These are phyloP conservation scores for Dryas drummondii DNA, from an alignment of 306 rosid genomes.

Conservation along the genomic window DNA sequence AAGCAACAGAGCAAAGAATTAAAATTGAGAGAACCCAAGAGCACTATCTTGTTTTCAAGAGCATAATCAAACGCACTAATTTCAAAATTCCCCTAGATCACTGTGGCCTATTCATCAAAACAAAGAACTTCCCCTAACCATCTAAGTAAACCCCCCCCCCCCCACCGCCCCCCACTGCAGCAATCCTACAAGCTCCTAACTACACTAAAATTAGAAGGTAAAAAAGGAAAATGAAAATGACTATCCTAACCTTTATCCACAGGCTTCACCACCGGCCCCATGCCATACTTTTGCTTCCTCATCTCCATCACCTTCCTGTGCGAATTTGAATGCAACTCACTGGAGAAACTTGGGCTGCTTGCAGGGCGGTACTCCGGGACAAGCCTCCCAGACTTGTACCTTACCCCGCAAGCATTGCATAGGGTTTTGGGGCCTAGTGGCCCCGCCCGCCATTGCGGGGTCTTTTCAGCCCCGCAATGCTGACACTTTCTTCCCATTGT, in stretches of 20 bases:
- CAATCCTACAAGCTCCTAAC: constrained; percentile 23
- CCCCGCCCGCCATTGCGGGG: constrained; percentile 83
- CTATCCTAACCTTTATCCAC: constrained; percentile 43
- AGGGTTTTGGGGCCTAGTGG: constrained; percentile 69
- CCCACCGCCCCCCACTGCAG: background rate
- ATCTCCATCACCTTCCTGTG: constrained; percentile 73
- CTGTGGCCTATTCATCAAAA: constrained; percentile 12
- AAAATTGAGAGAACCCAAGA: constrained; percentile 22
- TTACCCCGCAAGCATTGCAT: constrained; percentile 82
- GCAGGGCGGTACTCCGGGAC: constrained; percentile 81
- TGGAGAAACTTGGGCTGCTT: constrained; percentile 60
- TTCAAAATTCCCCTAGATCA: constrained; percentile 26
- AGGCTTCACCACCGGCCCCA: constrained; percentile 35
- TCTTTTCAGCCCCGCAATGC: constrained; percentile 65
- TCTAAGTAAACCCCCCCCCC: constrained; percentile 16
- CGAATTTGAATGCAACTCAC: constrained; percentile 61
- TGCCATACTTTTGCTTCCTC: constrained; percentile 50
- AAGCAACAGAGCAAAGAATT: constrained; percentile 21
- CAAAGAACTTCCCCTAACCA: constrained; percentile 30
- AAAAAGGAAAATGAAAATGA: background rate
- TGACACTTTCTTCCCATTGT: constrained; percentile 54
- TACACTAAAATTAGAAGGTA: constrained; percentile 23
- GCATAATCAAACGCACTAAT: constrained; percentile 27
- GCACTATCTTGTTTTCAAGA: constrained; percentile 6
- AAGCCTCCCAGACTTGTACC: constrained; percentile 66